These are phyloP conservation scores for Tanacetum coccineum DNA, from an alignment of 129 eudicot genomes.

Conservation along the genomic window DNA sequence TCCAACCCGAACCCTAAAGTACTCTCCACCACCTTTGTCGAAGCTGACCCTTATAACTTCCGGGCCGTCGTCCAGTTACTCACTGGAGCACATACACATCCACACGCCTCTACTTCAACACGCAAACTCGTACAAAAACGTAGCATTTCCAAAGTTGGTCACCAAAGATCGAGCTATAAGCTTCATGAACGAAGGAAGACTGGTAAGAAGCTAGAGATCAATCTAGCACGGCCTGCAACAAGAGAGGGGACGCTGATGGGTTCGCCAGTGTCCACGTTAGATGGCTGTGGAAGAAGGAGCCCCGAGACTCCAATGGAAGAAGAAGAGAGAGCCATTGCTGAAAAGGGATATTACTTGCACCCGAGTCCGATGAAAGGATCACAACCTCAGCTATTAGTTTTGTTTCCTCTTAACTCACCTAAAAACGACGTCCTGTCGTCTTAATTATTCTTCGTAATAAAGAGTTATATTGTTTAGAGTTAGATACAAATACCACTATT, in stretches of 20 bases:
- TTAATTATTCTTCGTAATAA: neutral
- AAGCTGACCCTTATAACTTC: slow-evolving; percentile 32
- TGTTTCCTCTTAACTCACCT: slow-evolving; percentile 69
- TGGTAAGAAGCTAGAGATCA: neutral
- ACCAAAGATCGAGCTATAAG: neutral
- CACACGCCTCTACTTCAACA: neutral
- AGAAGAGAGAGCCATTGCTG: slow-evolving; percentile 61
- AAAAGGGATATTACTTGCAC: slow-evolving; percentile 79
- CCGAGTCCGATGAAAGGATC: slow-evolving; percentile 49
- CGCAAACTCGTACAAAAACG: neutral
- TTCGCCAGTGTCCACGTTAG: slow-evolving; percentile 78
- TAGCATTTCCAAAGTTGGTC: slow-evolving; percentile 4
- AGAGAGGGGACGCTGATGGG: slow-evolving; percentile 34
- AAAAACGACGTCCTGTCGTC: neutral
- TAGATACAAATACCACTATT: neutral
- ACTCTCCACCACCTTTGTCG: slow-evolving; percentile 44
- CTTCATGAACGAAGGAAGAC: slow-evolving; percentile 1
- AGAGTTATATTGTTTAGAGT: no score
- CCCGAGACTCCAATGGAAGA: slow-evolving; percentile 38
- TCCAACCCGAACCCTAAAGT: slow-evolving; percentile 35
- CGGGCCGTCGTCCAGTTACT: slow-evolving; percentile 31
- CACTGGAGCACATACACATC: slow-evolving; percentile 23
- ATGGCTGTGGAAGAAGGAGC: slow-evolving; percentile 46
- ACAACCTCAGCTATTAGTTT: slow-evolving; percentile 58
- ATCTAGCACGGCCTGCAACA: neutral